These are phyloP conservation scores for Bullera alba DNA, from an alignment of 768 basidiomycete genomes.

Conservation along the genomic window DNA sequence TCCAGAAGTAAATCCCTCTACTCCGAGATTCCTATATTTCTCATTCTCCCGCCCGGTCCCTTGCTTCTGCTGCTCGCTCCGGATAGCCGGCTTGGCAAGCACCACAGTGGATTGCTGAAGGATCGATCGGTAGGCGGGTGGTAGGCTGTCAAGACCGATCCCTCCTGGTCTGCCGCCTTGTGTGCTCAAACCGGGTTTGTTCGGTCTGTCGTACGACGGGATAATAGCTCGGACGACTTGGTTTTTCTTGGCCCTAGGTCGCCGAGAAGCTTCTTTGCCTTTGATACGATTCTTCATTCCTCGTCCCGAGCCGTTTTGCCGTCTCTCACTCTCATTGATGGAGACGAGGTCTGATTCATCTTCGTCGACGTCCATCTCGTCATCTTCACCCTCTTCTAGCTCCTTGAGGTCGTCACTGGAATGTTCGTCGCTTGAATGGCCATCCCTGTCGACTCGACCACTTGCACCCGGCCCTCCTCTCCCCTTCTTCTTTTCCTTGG, in stretches of 20 bases:
- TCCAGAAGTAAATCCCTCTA: constrained; percentile 4
- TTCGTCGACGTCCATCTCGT: constrained; percentile 9
- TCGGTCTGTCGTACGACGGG: too few relatives aligned
- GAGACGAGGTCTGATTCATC: too few relatives aligned
- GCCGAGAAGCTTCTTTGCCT: too few relatives aligned
- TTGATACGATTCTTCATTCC: too few relatives aligned
- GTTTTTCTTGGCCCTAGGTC: too few relatives aligned
- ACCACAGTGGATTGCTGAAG: neutral
- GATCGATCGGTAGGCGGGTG: neutral
- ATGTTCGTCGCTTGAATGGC: neutral
- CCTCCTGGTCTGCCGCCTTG: too few relatives aligned
- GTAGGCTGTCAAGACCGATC: too few relatives aligned
- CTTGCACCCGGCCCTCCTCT: neutral
- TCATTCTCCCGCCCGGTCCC: neutral
- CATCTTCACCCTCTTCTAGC: constrained; percentile 3
- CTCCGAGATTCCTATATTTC: neutral
- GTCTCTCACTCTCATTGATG: too few relatives aligned
- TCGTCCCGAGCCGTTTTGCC: too few relatives aligned
- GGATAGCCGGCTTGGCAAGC: neutral
- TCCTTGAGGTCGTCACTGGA: constrained; percentile 4
- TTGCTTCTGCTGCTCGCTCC: neutral
- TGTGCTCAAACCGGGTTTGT: too few relatives aligned
- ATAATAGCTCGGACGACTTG: too few relatives aligned
- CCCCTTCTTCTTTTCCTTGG: constrained; percentile 4
- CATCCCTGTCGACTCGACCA: neutral